Evolutionary conservation across 148 eudicot genomes (phyloP), one percentile per base, ranked within the genome.

Genomic region (Polygonum maritimum): DNA sequence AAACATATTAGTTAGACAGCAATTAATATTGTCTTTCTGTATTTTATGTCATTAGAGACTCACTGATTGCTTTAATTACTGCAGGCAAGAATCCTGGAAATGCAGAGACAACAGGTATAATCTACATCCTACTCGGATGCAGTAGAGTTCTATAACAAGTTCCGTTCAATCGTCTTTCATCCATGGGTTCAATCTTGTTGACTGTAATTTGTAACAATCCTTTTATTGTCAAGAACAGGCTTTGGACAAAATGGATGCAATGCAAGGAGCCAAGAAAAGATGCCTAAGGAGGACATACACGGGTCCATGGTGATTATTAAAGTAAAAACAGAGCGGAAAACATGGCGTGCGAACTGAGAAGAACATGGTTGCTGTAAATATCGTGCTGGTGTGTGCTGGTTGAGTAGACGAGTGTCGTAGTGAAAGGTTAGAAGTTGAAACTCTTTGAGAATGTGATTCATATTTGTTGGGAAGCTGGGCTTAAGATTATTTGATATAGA

Each of bases 41-140:
- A 70, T 70, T 38, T 72, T 10, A 19, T 51, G 5, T 1, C 57
- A 13, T 51, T 51, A 1, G n/a, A 51, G 4, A 5, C 57, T 22
- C 2, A 36, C 71, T 67, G 21, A 67, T 67, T 35, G 18, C 21
- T 67, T 67, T 5, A 15, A 19, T 11, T 15, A 72, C 36, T 72
- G 85, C 90, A 94, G 97, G 93, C 75, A 15, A 88, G 91, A 78
- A 87, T 90, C n/a, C 48, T 85, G 86, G 93, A 94, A 81, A 83
- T 84, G 88, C 97, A 90, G 88, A 94, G 90, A 84, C 91, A 90
- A 79, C 91, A 91, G 97, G 98, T 94, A 80, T 7, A 15, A 21
- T 21, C 8, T 72, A 16, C 19, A 44, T 39, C 7, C 47, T 44
- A 72, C 26, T 41, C 2, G n/a, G 7, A 72, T 44, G 14, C 35